Conservation (phyloP, 1,284 basidiomycete species). For the Serendipita sp. region DNA sequence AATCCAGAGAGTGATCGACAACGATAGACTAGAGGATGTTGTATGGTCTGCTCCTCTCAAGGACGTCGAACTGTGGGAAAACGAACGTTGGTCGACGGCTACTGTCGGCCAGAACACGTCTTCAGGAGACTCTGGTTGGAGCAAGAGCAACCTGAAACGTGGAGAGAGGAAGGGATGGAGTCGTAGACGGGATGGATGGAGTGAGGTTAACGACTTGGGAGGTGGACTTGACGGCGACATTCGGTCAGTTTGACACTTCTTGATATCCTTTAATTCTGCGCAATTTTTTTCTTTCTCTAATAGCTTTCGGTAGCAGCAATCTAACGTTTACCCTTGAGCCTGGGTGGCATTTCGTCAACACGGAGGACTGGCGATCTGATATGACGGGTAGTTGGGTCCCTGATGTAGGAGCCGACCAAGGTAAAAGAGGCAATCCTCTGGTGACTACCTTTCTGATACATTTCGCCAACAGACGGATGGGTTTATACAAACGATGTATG, state of each 20-base stretch:
- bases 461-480: conserved; percentile 43
- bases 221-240: conserved; percentile 31
- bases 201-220: conserved; percentile 31
- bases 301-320: conserved; percentile 40
- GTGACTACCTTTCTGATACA: not conserved
- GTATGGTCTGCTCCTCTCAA: conserved; percentile 48
- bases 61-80: conserved; percentile 64
- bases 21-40: conserved; percentile 46
- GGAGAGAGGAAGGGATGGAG: conserved; percentile 55
- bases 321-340: conserved; percentile 55
- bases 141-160: conserved; percentile 37
- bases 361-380: conserved; percentile 62
- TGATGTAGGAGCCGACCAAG: conserved; percentile 30
- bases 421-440: conserved; percentile 20
- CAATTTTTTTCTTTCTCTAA: not conserved
- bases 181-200: conserved; percentile 58
- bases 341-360: conserved; percentile 57
- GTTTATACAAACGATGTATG: conserved; percentile 63
- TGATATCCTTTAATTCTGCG: not conserved
- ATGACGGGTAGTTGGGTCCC: conserved; percentile 39
- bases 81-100: conserved; percentile 40
- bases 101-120: not conserved
- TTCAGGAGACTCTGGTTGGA: conserved; percentile 30
- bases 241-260: conserved; percentile 33
- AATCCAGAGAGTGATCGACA: conserved; percentile 36